Evolutionary conservation across 805 yeast species (phyloP).

Genomic region (Ogataea dorogensis): DNA sequence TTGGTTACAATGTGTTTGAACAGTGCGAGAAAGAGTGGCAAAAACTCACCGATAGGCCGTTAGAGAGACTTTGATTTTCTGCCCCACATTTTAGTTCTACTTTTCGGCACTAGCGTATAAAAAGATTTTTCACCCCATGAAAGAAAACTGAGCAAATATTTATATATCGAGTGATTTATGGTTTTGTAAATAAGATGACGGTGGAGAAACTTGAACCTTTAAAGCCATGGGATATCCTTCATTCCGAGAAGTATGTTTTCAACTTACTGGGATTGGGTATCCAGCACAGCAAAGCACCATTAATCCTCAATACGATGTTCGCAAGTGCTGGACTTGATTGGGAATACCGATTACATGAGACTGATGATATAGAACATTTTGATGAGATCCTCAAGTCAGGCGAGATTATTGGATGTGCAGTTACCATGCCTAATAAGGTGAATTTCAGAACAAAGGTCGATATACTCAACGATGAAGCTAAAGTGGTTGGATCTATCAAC

Average conservation of each 20-base stretch:
- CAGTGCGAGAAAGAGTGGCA: constrained; percentile 14
- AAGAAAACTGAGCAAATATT: neutral
- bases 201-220: constrained; percentile 15
- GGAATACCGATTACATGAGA: constrained; percentile 7
- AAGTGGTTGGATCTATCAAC: constrained; percentile 11
- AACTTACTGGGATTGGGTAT: constrained; percentile 10
- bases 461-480: constrained; percentile 10
- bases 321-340: constrained; percentile 7
- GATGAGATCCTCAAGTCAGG: constrained; percentile 2
- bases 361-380: constrained; percentile 8
- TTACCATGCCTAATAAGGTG: constrained; percentile 14
- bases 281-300: constrained; percentile 11
- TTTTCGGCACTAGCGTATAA: too few species aligned
- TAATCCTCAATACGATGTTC: constrained; percentile 8
- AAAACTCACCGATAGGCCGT: neutral
- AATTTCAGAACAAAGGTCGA: constrained; percentile 8
- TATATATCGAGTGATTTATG: neutral
- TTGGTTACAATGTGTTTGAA: constrained; percentile 18
- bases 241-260: constrained; percentile 2
- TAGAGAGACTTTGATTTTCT: constrained; percentile 3
- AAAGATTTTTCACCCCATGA: neutral
- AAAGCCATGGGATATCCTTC: constrained; percentile 6
- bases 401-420: constrained; percentile 11
- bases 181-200: neutral
- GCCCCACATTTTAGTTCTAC: neutral